Evolutionary conservation across 2,329 filamentous ascomycete genomes (phyloP).

Genomic region (Saccharata proteae): DNA sequence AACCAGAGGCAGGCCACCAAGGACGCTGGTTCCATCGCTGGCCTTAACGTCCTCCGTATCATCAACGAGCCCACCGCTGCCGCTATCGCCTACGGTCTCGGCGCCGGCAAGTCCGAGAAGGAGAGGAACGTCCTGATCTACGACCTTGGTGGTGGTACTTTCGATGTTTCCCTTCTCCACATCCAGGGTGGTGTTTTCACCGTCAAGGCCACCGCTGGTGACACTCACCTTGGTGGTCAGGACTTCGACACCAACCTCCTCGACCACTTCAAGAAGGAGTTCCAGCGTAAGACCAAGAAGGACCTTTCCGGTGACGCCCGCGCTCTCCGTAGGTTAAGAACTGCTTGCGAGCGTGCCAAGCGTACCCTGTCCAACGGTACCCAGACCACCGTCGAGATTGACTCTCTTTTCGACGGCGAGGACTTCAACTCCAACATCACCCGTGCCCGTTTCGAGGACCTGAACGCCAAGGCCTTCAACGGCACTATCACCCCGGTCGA

Average conservation of each 20-base stretch:
- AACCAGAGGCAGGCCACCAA: slow-evolving; percentile 99
- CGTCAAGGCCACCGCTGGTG: slow-evolving; percentile 95
- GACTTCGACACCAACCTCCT: slow-evolving; percentile 96
- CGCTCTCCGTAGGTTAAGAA: slow-evolving; percentile 89
- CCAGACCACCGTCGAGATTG: slow-evolving; percentile 95
- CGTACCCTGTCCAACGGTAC: slow-evolving; percentile 94
- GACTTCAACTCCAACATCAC: slow-evolving; percentile 97
- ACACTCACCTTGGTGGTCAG: slow-evolving; percentile 90
- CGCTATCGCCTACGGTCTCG: slow-evolving; percentile 96
- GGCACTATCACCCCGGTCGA: slow-evolving; percentile 91
- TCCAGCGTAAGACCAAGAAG: slow-evolving; percentile 69
- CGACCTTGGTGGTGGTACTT: slow-evolving; percentile 99
- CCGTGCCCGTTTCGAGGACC: slow-evolving; percentile 96
- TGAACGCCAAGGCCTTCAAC: slow-evolving; percentile 90
- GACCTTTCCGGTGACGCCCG: slow-evolving; percentile 66
- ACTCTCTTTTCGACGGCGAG: slow-evolving; percentile 95
- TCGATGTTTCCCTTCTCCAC: slow-evolving; percentile 98
- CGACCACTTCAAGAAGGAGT: slow-evolving; percentile 95
- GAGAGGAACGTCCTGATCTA: slow-evolving; percentile 99
- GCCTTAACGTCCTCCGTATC: slow-evolving; percentile 97
- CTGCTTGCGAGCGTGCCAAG: slow-evolving; percentile 99
- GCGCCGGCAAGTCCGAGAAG: slow-evolving; percentile 87
- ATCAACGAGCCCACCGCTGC: slow-evolving; percentile 99
- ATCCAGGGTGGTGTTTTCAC: slow-evolving; percentile 99
- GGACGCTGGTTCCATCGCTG: slow-evolving; percentile 94